A percentile compares a stretch with the other conserved stretches of the same genome.
Conservation (phyloP, 768 basidiomycete genomes). For the Pleurotus djamor region DNA sequence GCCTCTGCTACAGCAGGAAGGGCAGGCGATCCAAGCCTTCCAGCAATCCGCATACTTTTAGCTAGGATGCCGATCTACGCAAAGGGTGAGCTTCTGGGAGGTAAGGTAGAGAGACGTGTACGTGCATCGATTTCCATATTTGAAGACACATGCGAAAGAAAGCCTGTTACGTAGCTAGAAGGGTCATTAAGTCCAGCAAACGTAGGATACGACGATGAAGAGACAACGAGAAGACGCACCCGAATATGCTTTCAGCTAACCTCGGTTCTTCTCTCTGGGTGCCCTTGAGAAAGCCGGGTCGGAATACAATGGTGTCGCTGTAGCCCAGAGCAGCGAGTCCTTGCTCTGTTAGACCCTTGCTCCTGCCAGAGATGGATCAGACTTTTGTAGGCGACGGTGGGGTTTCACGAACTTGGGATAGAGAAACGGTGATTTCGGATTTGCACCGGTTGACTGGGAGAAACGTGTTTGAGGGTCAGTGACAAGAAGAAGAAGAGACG, state of each 20-base stretch:
- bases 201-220: background rate
- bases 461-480: background rate
- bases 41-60: conserved; percentile 52
- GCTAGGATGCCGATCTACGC: conserved; percentile 50
- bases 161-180: conserved; percentile 31
- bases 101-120: background rate
- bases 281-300: conserved; percentile 54
- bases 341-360: conserved; percentile 74
- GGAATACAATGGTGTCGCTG: conserved; percentile 66
- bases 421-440: conserved; percentile 45
- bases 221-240: conserved; percentile 29
- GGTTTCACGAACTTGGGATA: conserved; percentile 40
- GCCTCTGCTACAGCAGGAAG: conserved; percentile 45
- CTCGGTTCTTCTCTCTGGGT: conserved; percentile 40
- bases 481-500: background rate
- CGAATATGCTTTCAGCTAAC: conserved; percentile 34
- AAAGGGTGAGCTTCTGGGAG: background rate
- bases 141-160: conserved; percentile 34
- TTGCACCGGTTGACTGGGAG: conserved; percentile 44
- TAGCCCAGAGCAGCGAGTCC: conserved; percentile 69
- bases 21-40: conserved; percentile 47
- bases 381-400: background rate
- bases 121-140: conserved; percentile 9
- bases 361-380: conserved; percentile 32
- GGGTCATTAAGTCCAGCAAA: too few species aligned